phyloP scores from a whole-genome alignment of 2,329 filamentous ascomycete species.

The Penicillium verrucosum region DNA sequence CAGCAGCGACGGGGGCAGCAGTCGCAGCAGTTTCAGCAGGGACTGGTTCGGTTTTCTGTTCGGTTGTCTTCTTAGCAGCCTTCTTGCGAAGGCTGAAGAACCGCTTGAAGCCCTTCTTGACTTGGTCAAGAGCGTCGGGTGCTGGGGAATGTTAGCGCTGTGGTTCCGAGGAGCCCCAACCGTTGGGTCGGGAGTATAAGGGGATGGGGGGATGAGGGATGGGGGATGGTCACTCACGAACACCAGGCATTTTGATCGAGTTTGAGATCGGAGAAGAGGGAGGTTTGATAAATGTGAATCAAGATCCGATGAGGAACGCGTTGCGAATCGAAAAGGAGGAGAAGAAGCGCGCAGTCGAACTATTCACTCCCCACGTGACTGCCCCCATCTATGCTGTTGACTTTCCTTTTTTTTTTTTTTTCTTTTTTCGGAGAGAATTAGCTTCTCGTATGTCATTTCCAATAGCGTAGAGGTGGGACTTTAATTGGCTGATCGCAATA shows the following conservation, averaged over 20 bases:
- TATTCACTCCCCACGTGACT: slow-evolving; percentile 3
- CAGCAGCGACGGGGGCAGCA: not conserved
- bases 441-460: not conserved
- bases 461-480: not conserved
- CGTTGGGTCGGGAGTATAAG: not conserved
- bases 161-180: not conserved
- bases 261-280: not conserved
- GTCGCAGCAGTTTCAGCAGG: not conserved
- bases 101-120: slow-evolving; percentile 9
- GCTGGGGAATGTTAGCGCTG: not conserved
- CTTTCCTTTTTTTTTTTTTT: not conserved
- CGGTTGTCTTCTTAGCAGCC: not conserved
- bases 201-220: not conserved
- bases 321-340: slow-evolving; percentile 5
- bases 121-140: slow-evolving; percentile 4
- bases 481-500: not conserved
- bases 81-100: slow-evolving; percentile 9
- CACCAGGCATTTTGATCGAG: slow-evolving; percentile 8
- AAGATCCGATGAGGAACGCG: not conserved
- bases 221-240: slow-evolving; percentile 1
- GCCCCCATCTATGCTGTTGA: not conserved
- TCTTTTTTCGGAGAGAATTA: not conserved
- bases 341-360: not conserved
- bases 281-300: not conserved
- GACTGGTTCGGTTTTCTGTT: not conserved